Conservation (phyloP, 2,329 filamentous ascomycete genomes). For the Rutstroemia sp. region DNA sequence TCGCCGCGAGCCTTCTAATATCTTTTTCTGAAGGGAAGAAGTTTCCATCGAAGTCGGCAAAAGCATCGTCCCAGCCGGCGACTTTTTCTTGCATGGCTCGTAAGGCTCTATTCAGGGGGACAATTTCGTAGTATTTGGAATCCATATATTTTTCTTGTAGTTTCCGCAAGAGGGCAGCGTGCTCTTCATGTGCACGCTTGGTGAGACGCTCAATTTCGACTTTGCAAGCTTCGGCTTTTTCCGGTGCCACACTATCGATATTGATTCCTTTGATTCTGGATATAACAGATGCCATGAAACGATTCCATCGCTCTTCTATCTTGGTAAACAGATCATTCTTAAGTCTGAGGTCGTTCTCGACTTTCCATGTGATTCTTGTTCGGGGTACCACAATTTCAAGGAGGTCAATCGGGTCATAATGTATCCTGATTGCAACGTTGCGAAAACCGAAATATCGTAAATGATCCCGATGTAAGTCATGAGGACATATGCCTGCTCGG, state of each 20-base stretch:
- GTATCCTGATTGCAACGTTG: constrained; percentile 78
- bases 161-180: constrained; percentile 63
- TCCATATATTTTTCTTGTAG: constrained; percentile 87
- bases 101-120: constrained; percentile 83
- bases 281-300: constrained; percentile 84
- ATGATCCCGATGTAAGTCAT: constrained; percentile 89
- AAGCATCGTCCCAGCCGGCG: constrained; percentile 85
- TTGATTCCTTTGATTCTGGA: constrained; percentile 80
- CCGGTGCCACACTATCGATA: constrained; percentile 81
- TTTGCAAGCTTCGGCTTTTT: constrained; percentile 77
- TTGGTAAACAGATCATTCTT: constrained; percentile 87
- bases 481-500: constrained; percentile 68
- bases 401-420: constrained; percentile 87
- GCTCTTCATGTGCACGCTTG: constrained; percentile 78
- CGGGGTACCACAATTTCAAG: constrained; percentile 92
- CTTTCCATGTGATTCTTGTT: constrained; percentile 91
- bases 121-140: constrained; percentile 94
- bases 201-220: constrained; percentile 71
- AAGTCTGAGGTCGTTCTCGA: constrained; percentile 83
- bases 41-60: constrained; percentile 83
- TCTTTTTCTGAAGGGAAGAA: constrained; percentile 95
- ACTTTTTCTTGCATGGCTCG: constrained; percentile 89
- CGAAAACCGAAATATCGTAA: constrained; percentile 87
- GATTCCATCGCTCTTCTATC: constrained; percentile 73
- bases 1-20: constrained; percentile 81